Percentiles rank a stretch among this genome's conserved stretches.
phyloP scores from a whole-genome alignment of 306 rosid genomes.

The Rosa chinensis region DNA sequence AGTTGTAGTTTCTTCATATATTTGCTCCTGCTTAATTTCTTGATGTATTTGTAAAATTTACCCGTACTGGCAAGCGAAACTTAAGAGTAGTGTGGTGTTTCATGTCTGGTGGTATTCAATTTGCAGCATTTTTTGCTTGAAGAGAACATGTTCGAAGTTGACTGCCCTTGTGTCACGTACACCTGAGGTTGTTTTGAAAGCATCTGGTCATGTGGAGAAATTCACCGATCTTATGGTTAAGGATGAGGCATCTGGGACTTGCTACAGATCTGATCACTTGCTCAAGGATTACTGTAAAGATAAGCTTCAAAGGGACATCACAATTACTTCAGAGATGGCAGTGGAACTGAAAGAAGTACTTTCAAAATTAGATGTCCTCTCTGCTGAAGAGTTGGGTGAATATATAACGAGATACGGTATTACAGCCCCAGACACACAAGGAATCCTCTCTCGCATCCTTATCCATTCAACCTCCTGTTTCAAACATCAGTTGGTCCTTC shows the following conservation, averaged over 20 bases:
- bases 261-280: constrained; percentile 91
- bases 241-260: constrained; percentile 78
- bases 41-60: neutral
- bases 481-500: constrained; percentile 94
- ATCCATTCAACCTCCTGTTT: constrained; percentile 94
- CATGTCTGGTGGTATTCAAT: neutral
- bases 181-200: constrained; percentile 83
- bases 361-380: constrained; percentile 69
- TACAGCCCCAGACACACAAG: constrained; percentile 74
- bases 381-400: constrained; percentile 70
- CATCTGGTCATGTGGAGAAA: constrained; percentile 93
- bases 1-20: neutral
- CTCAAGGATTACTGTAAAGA: constrained; percentile 86
- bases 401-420: constrained; percentile 85
- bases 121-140: constrained; percentile 88
- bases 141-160: constrained; percentile 96
- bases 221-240: constrained; percentile 98
- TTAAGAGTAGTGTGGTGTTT: neutral
- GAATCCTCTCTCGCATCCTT: constrained; percentile 88
- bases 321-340: constrained; percentile 57
- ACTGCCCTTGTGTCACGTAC: constrained; percentile 84
- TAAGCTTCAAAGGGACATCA: constrained; percentile 78
- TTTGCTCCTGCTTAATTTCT: neutral
- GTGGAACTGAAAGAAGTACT: constrained; percentile 67
- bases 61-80: neutral